Evolutionary conservation across 2,329 filamentous ascomycete genomes (phyloP), one percentile per base, ranked within the genome.

Genomic region (Aspergillus quadrilineatus): DNA sequence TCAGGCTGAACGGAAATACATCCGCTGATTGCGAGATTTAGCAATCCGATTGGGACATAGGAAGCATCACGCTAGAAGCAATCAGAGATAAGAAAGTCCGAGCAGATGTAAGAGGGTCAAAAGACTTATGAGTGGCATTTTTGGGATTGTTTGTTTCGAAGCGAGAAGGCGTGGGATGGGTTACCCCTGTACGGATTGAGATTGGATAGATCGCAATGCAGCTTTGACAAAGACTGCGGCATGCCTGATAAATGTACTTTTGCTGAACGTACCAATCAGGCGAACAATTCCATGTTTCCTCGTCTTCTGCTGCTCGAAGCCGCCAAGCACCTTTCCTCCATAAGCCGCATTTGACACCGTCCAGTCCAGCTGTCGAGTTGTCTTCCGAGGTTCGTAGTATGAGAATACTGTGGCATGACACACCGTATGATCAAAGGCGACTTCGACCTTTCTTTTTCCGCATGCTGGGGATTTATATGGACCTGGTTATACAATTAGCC

Each of bases 361-460:
- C 37, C 17, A 51, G 26, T 43, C 10, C 15, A 34, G 15, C 37
- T 42, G 37, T 30, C 37, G 7, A 28, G 10, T 50, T 50, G 26
- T 14, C 34, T n/a, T 12, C 36, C 15, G 15, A 51, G 39, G 39
- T 15, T 5, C 36, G 41, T 17, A 44, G 42, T 37, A 28, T 44
- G 26, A 10, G 10, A 28, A 29, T 26, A 26, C 42, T 14, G 52
- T 55, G 45, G 37, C 52, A 55, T 44, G 52, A 49, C 39, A 43
- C 45, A 43, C 45, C 50, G 36, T 49, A 55, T 49, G 52, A 55
- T 37, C 28, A 47, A 34, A 29, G 52, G 37, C n/a, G 26, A 39
- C 34, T n/a, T 7, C 29, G 39, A 51, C 39, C 26, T 34, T 43
- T n/a, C 6, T 9, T 51, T 30, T 29, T 4, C 2, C 22, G 6